Percentiles rank a stretch among this genome's conserved stretches.
phyloP scores from a whole-genome alignment of 2,329 filamentous ascomycete species.

The Colletotrichum melonis region DNA sequence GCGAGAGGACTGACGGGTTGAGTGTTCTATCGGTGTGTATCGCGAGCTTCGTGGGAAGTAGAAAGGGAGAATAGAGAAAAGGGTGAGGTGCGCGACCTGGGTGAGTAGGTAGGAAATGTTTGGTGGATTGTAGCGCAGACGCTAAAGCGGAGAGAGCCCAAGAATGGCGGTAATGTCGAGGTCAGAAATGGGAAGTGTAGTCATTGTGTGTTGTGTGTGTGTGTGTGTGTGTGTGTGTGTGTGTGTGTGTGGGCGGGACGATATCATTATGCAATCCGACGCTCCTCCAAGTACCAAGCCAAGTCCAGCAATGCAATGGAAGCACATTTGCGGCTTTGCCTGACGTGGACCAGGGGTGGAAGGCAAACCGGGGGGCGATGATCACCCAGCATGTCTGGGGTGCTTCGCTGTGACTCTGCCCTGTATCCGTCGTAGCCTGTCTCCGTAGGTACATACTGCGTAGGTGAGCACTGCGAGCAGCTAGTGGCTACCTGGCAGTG shows the following conservation, averaged over 20 bases:
- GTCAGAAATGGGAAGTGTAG: background rate
- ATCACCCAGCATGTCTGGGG: background rate
- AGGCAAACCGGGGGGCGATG: background rate
- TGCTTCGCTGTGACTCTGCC: background rate
- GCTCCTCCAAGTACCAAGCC: background rate
- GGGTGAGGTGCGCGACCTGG: background rate
- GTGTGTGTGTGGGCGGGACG: conserved; percentile 5
- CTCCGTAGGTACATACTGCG: too few relatives aligned
- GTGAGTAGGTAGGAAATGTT: background rate
- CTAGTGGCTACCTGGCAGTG: background rate
- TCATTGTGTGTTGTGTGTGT: conserved; percentile 3
- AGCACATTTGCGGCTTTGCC: background rate
- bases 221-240: background rate
- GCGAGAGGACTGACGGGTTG: background rate
- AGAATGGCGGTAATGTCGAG: conserved; percentile 5
- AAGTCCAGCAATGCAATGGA: background rate
- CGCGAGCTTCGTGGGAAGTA: background rate
- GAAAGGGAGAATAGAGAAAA: background rate
- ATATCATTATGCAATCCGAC: conserved; percentile 19
- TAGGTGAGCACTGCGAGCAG: background rate
- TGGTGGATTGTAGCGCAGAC: background rate
- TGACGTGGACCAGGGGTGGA: background rate
- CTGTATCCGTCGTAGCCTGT: too few relatives aligned
- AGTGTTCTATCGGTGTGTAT: background rate
- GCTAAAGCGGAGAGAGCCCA: conserved; percentile 4